Evolutionary conservation across 179 eudicot genomes (phyloP), one percentile per base, ranked within the genome.

Genomic region (Silene vulgaris): DNA sequence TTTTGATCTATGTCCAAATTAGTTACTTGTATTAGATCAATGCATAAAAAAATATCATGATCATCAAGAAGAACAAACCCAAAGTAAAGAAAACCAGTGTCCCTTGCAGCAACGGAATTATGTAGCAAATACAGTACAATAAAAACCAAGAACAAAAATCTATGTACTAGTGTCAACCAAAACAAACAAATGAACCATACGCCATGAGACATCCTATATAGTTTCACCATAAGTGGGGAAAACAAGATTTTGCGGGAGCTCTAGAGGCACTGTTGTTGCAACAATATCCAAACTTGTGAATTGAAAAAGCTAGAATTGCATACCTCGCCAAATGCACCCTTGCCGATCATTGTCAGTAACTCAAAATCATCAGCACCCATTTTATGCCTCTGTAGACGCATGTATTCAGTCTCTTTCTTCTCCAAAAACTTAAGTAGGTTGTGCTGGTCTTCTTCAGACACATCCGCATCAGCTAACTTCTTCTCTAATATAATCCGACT

Each of bases 241-340:
- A 23, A 23, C 26, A 23, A 23, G 26, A 23, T 23, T 23, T 35
- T 35, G 40, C 40, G 40, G 40, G 40, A 35, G 11, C 48, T 1
- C 48, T 40, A 7, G 48, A 40, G 48, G 48, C 8, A 40, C 8
- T 40, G 48, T 40, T 40, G 48, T 40, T 8, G 48, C 8, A 64
- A 65, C 69, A 29, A 65, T 1, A 28, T 40, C 37, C 61, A 70
- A 68, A 68, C 48, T 59, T 11, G 43, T 76, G 69, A 16, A 37
- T 20, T 30, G 45, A 69, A 65, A 29, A 72, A 23, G 23, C 8
- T 3, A 56, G 17, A 76, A 60, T 75, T 63, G 75, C 79, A 75
- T 86, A 93, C 98, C 98, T 93, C 98, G 17, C 98, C 98, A 87
- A 93, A 93, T 75, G 98, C 98, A 80, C 97, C 98, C 82, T 91